These are phyloP conservation scores for Trichoderma arundinaceum DNA, from an alignment of 2,329 filamentous ascomycete genomes.

Conservation along the genomic window DNA sequence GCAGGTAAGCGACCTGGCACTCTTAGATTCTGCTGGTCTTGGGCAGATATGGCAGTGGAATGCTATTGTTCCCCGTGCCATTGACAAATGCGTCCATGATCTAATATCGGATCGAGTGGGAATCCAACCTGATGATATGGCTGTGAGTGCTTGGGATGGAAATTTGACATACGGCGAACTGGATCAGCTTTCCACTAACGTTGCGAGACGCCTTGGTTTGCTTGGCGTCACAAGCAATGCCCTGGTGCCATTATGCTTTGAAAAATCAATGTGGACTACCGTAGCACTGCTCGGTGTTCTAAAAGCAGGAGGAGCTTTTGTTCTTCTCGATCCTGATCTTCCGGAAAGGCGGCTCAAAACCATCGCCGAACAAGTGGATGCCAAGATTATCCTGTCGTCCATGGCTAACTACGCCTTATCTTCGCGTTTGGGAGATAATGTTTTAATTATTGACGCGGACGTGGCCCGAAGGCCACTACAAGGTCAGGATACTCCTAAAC, in stretches of 20 bases:
- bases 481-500: too few species aligned
- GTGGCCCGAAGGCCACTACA: too few species aligned
- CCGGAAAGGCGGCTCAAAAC: not conserved
- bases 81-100: conserved; percentile 35
- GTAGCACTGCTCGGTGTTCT: conserved; percentile 42
- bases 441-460: not conserved
- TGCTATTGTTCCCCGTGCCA: conserved; percentile 17
- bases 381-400: not conserved
- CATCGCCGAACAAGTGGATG: not conserved
- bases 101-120: conserved; percentile 34
- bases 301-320: conserved; percentile 39
- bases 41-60: conserved; percentile 36
- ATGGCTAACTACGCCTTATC: not conserved
- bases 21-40: too few species aligned
- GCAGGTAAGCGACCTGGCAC: too few species aligned
- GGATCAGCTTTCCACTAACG: conserved; percentile 20
- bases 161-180: conserved; percentile 50
- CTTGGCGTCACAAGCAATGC: conserved; percentile 36
- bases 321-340: conserved; percentile 17
- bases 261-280: conserved; percentile 43
- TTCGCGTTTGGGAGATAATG: not conserved
- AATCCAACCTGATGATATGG: conserved; percentile 29
- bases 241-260: conserved; percentile 42
- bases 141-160: conserved; percentile 49
- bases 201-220: conserved; percentile 1